Base-by-base conservation (phyloP, 441 rosid species). In the Populus hybrid region DNA sequence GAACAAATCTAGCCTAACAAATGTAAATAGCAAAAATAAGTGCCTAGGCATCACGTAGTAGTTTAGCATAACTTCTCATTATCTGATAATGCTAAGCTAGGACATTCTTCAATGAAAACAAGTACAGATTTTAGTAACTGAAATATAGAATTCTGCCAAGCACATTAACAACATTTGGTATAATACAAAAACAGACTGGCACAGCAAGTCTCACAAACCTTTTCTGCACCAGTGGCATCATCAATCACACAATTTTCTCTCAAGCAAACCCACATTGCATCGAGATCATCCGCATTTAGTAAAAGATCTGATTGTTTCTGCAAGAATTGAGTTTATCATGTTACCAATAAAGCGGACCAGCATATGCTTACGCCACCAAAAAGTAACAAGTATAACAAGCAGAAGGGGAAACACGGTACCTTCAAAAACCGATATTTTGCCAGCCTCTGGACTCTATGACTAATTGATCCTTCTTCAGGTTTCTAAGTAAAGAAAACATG, bases 211-310 rank as follows among this genome's bases (percentile, higher is more conserved):
- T 73, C 36, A 63, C 73, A 57, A 35, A 91, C 99, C 98, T 94
- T 96, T 89, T 96, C 99, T 28, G 99, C 99, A 78, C 97, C 95
- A 67, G 98, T 96, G 75, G 95, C 92, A 81, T 96, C 99, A 86
- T 94, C 99, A 80, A 96, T 92, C 68, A 96, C 99, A 88, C 99
- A 96, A 74, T 94, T 96, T 81, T 96, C 99, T 85, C 99, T 90
- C 82, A 96, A 87, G 87, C 98, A 94, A 85, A 88, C 91, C 99
- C 98, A 96, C 98, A 96, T 96, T 73, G 96, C 97, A 88, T 95
- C 97, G 82, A 96, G 89, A 84, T 96, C 99, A 85, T 96, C 99
- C 18, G 98, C 95, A 67, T 96, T 96, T 69, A 94, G 86, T 83
- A 96, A 81, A 77, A 93, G 93, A 91, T 96, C 99, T 1, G 98